phyloP scores from a whole-genome alignment of 331 rosid genomes.

The Saraca asoca region DNA sequence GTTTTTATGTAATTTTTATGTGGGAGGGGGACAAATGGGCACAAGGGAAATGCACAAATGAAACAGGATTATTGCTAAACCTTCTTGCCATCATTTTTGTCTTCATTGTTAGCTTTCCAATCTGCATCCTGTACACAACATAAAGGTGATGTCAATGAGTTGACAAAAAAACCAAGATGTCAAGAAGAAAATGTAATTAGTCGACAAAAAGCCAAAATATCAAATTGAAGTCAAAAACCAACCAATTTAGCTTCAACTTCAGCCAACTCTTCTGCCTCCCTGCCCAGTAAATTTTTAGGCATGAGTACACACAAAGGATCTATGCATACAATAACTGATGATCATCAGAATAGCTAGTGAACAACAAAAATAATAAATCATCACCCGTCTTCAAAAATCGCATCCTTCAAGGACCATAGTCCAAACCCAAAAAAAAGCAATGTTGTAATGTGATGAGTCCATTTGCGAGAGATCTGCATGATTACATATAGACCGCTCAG shows the following conservation, averaged over 20 bases:
- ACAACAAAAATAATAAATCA: conserved; percentile 15
- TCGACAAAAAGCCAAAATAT: conserved; percentile 25
- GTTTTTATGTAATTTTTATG: too few relatives aligned
- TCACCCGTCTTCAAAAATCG: conserved; percentile 73
- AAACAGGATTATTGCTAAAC: too few relatives aligned
- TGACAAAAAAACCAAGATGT: too few relatives aligned
- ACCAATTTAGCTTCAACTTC: conserved; percentile 98
- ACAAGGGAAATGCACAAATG: too few relatives aligned
- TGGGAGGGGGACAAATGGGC: too few relatives aligned
- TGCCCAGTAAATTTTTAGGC: conserved; percentile 41
- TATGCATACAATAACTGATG: too few relatives aligned
- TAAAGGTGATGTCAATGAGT: conserved; percentile 1
- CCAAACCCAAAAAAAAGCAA: conserved; percentile 85
- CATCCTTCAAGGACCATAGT: conserved; percentile 91
- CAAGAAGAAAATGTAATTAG: conserved; percentile 32
- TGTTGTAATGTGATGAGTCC: conserved; percentile 90
- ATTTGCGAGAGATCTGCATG: conserved; percentile 74
- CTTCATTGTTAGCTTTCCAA: conserved; percentile 51
- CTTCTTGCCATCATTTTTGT: too few relatives aligned
- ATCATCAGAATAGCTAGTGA: too few relatives aligned
- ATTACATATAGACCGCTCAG: conserved; percentile 23
- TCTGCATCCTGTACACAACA: conserved; percentile 64
- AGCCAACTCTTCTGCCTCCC: conserved; percentile 85
- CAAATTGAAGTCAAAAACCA: conserved; percentile 28
- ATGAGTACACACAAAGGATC: background rate